A percentile compares a stretch with the other conserved stretches of the same genome.
These are phyloP conservation scores for Petunia hybrid DNA, from an alignment of 305 asterid species.

Conservation along the genomic window DNA sequence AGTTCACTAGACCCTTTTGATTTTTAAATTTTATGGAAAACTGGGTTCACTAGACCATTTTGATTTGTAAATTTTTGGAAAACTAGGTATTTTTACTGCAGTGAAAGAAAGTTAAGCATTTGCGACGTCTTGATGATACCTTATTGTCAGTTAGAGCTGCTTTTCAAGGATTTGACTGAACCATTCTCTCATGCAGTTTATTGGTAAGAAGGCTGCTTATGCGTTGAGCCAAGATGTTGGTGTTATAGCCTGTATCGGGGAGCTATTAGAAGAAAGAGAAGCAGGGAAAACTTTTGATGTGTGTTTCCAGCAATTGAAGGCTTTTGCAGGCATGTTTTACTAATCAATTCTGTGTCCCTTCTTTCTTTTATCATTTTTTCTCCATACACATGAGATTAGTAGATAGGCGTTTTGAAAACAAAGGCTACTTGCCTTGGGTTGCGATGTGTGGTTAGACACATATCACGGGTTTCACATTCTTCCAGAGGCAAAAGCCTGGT, in stretches of 20 bases:
- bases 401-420: not conserved
- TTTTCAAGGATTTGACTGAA: not conserved
- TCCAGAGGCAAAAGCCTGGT: too few species aligned
- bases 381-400: not conserved
- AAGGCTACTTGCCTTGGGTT: too few species aligned
- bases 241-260: conserved; percentile 94
- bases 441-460: too few species aligned
- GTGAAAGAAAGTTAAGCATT: not conserved
- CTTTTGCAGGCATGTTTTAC: conserved; percentile 71
- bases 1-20: not conserved
- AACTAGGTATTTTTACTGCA: conserved; percentile 26
- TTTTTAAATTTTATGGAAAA: not conserved
- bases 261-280: conserved; percentile 86
- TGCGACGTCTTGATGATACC: not conserved
- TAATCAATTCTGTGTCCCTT: not conserved
- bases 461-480: too few species aligned
- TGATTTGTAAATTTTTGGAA: not conserved
- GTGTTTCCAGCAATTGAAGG: conserved; percentile 83
- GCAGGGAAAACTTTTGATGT: conserved; percentile 93
- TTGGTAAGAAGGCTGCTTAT: conserved; percentile 93
- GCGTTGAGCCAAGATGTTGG: conserved; percentile 83
- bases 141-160: conserved; percentile 29
- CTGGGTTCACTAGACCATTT: not conserved
- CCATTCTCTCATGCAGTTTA: conserved; percentile 63
- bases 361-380: conserved; percentile 23